These are phyloP conservation scores for Fusarium sp. DNA, from an alignment of 2,329 filamentous ascomycete species.

Conservation along the genomic window DNA sequence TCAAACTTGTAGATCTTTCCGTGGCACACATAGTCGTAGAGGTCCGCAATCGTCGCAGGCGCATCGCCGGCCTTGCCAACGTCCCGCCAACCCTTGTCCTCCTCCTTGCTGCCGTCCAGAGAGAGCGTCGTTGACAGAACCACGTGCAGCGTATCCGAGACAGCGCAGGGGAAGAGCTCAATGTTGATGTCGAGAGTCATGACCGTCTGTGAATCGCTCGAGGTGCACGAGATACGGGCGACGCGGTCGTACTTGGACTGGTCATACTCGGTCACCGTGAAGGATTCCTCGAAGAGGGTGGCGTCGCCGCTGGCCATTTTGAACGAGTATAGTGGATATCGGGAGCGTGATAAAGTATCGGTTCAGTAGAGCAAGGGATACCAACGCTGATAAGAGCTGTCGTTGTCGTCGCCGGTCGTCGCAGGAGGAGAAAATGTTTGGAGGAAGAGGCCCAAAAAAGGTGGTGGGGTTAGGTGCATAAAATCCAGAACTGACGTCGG, in stretches of 20 bases:
- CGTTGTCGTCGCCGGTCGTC: slow-evolving; percentile 19
- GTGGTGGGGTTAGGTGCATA: slow-evolving; percentile 41
- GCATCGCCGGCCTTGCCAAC: slow-evolving; percentile 68
- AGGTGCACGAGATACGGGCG: slow-evolving; percentile 85
- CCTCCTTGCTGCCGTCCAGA: slow-evolving; percentile 87
- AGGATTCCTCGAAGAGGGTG: slow-evolving; percentile 93
- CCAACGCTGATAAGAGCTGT: background rate
- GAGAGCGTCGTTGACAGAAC: slow-evolving; percentile 88
- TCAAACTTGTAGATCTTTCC: slow-evolving; percentile 93
- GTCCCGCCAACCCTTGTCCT: slow-evolving; percentile 87
- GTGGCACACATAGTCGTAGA: slow-evolving; percentile 90
- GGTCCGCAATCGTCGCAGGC: slow-evolving; percentile 78
- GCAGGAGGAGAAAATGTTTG: slow-evolving; percentile 44
- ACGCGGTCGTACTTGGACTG: slow-evolving; percentile 96
- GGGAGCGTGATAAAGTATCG: background rate
- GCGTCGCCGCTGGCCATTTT: slow-evolving; percentile 76
- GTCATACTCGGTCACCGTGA: slow-evolving; percentile 85
- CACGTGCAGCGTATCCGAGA: slow-evolving; percentile 84
- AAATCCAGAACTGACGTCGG: slow-evolving; percentile 31
- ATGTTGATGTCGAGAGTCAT: slow-evolving; percentile 95
- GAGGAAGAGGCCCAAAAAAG: slow-evolving; percentile 41
- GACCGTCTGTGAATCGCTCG: slow-evolving; percentile 79
- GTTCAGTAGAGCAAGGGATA: background rate
- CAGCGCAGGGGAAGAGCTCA: slow-evolving; percentile 85
- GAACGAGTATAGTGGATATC: slow-evolving; percentile 2